Conservation (phyloP, 2,329 filamentous ascomycete species). For the Neonectria neomacrospora region DNA sequence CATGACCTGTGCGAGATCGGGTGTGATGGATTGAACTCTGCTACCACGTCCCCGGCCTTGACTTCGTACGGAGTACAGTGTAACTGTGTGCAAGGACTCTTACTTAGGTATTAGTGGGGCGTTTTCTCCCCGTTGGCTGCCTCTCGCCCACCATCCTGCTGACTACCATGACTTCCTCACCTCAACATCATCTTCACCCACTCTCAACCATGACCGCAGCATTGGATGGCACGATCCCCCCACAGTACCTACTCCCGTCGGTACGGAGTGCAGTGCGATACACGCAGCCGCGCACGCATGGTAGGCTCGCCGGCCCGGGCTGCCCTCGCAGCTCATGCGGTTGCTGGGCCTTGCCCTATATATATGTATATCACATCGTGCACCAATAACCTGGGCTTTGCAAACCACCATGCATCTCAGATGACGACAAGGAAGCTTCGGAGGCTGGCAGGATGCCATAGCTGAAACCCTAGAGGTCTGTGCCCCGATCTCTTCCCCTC, state of each 20-base stretch:
- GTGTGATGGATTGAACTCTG: not conserved
- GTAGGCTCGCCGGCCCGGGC: conserved; percentile 22
- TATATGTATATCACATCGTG: not conserved
- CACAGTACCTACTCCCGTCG: not conserved
- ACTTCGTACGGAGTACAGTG: not conserved
- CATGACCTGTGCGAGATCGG: conserved; percentile 6
- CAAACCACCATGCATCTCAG: not conserved
- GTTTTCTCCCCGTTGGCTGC: not conserved
- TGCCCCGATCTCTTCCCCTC: not conserved
- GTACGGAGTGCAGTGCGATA: not conserved
- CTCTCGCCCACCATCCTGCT: not conserved
- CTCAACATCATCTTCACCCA: not conserved
- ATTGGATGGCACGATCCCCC: conserved; percentile 19
- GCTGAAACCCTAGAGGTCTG: not conserved
- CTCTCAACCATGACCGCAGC: not conserved
- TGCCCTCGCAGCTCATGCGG: conserved; percentile 7
- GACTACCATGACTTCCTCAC: not conserved
- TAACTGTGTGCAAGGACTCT: not conserved
- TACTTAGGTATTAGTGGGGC: not conserved
- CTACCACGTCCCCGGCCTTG: not conserved
- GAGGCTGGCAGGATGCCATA: not conserved
- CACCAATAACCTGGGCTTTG: not conserved
- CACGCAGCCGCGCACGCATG: not conserved
- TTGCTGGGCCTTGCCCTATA: conserved; percentile 1
- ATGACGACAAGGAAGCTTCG: not conserved